Percentiles rank a stretch among this genome's conserved stretches.
Evolutionary conservation across 129 eudicot genomes (phyloP).

Genomic region (Smallanthus sonchifolius): DNA sequence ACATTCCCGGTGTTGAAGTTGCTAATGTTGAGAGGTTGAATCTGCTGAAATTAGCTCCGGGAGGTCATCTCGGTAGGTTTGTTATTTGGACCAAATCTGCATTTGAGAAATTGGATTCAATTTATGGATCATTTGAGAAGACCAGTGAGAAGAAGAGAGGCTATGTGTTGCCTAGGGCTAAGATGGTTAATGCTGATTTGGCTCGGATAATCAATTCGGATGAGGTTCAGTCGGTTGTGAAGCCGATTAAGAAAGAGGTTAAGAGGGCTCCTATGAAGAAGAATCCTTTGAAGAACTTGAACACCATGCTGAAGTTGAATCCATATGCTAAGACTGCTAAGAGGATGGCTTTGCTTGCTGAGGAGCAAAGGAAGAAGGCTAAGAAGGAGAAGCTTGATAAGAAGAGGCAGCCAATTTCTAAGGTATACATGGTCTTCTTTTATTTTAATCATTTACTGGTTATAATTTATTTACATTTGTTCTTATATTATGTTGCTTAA

Average conservation of each 20-base stretch:
- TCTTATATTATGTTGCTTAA: background rate
- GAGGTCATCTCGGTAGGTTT: slow-evolving; percentile 85
- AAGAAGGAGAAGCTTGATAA: slow-evolving; percentile 73
- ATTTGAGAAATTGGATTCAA: slow-evolving; percentile 72
- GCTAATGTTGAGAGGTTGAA: slow-evolving; percentile 72
- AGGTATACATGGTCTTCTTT: slow-evolving; percentile 36
- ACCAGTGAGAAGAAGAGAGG: slow-evolving; percentile 74
- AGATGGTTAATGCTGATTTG: slow-evolving; percentile 87
- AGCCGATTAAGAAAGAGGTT: slow-evolving; percentile 68
- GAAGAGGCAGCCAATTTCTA: slow-evolving; percentile 68
- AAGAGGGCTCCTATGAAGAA: slow-evolving; percentile 85
- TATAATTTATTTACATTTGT: background rate
- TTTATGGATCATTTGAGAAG: slow-evolving; percentile 75
- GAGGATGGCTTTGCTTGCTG: slow-evolving; percentile 87
- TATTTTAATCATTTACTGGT: background rate
- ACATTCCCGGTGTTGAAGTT: slow-evolving; percentile 75
- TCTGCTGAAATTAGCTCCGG: slow-evolving; percentile 73
- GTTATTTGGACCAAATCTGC: slow-evolving; percentile 86
- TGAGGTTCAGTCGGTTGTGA: slow-evolving; percentile 85
- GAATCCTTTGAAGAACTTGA: slow-evolving; percentile 92
- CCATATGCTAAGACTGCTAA: slow-evolving; percentile 89
- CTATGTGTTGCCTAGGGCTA: slow-evolving; percentile 72
- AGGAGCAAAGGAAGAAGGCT: slow-evolving; percentile 60
- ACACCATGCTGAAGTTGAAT: slow-evolving; percentile 69
- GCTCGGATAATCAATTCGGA: slow-evolving; percentile 81